phyloP scores from a whole-genome alignment of 2,329 filamentous ascomycete genomes.

The Alternaria brassicae region DNA sequence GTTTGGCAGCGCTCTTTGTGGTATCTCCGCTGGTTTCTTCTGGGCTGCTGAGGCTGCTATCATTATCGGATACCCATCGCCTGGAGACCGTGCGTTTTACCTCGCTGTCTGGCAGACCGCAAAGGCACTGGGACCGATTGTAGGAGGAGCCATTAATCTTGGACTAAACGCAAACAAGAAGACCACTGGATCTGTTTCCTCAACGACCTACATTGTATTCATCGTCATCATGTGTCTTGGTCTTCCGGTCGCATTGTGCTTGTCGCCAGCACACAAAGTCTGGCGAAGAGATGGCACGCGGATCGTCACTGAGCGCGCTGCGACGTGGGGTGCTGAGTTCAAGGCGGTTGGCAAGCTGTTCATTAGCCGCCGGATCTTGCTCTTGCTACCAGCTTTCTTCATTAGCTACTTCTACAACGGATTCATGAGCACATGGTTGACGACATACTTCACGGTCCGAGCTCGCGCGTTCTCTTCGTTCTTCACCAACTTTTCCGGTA shows the following conservation, averaged over 20 bases:
- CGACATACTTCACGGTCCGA: conserved; percentile 47
- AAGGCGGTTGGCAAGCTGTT: conserved; percentile 41
- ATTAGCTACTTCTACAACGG: conserved; percentile 51
- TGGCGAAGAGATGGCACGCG: conserved; percentile 53
- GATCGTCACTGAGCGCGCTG: conserved; percentile 34
- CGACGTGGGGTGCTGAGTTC: conserved; percentile 39
- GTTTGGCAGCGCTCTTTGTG: conserved; percentile 49
- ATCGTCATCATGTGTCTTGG: conserved; percentile 59
- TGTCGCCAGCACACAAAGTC: conserved; percentile 57
- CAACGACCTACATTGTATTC: conserved; percentile 55
- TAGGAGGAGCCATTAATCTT: conserved; percentile 60
- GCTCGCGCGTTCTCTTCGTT: conserved; percentile 46
- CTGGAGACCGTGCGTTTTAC: conserved; percentile 47
- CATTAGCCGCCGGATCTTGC: conserved; percentile 40
- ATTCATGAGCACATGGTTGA: conserved; percentile 47
- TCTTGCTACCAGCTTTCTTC: conserved; percentile 47
- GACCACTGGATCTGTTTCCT: conserved; percentile 49
- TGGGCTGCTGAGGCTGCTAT: conserved; percentile 54
- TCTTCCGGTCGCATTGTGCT: conserved; percentile 52
- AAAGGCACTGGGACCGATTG: conserved; percentile 50
- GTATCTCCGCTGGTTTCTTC: conserved; percentile 53
- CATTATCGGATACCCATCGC: conserved; percentile 52
- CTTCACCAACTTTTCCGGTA: conserved; percentile 49
- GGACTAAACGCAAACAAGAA: conserved; percentile 54
- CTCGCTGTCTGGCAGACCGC: conserved; percentile 47